Percentiles rank a stretch among this genome's conserved stretches.
Evolutionary conservation across 208 protist species (phyloP).

Genomic region (Lotmaria passim): DNA sequence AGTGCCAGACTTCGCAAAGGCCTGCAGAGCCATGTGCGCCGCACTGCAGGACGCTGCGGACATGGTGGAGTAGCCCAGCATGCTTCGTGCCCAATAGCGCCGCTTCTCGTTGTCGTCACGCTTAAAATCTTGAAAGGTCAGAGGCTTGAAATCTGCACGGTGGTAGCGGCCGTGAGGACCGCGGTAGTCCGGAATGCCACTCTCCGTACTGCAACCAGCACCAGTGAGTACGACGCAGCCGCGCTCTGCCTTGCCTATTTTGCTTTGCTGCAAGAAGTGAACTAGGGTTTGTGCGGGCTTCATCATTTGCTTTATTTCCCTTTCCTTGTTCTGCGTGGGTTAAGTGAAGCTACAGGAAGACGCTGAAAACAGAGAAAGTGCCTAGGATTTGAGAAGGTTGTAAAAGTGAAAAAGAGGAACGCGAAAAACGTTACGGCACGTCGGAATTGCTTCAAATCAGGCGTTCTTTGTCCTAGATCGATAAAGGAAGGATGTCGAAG

Average conservation of each 20-base stretch:
- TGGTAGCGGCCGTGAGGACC: conserved; percentile 73
- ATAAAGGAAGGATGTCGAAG: too few species aligned
- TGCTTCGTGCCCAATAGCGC: conserved; percentile 82
- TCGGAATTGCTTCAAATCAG: too few species aligned
- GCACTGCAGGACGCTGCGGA: conserved; percentile 62
- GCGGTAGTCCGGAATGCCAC: conserved; percentile 84
- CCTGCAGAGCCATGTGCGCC: conserved; percentile 58
- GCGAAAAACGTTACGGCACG: too few species aligned
- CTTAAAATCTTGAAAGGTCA: conserved; percentile 75
- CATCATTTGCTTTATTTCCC: conserved; percentile 16
- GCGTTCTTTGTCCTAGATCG: too few species aligned
- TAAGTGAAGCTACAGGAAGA: neutral
- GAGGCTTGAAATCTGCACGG: conserved; percentile 64
- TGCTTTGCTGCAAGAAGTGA: conserved; percentile 38
- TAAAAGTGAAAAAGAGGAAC: too few species aligned
- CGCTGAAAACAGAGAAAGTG: neutral
- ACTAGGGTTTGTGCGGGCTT: conserved; percentile 19
- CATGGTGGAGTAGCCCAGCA: conserved; percentile 72
- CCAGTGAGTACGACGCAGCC: conserved; percentile 67
- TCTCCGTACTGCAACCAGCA: conserved; percentile 87
- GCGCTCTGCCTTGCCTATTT: conserved; percentile 2
- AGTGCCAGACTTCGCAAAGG: conserved; percentile 35
- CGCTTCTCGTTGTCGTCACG: conserved; percentile 62
- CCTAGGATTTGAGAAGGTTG: too few species aligned
- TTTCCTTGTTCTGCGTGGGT: neutral